Evolutionary conservation across 305 asterid species (phyloP).

Genomic region (Fraxinus sp.): DNA sequence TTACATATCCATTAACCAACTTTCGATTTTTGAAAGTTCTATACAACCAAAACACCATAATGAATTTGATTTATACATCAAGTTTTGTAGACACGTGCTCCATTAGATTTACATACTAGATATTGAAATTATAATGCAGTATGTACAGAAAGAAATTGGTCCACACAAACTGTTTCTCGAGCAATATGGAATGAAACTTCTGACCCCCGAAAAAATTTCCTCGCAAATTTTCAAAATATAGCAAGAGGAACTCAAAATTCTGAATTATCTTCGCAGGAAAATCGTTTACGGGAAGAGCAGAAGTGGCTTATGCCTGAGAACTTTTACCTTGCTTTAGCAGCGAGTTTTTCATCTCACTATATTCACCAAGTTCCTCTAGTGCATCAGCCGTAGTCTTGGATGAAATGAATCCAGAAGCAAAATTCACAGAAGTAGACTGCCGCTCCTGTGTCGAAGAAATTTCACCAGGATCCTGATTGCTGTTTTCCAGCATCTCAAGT

Average conservation of each 20-base stretch:
- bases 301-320: constrained; percentile 25
- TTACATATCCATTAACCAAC: constrained; percentile 8
- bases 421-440: constrained; percentile 26
- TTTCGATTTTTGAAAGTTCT: constrained; percentile 16
- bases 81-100: background rate
- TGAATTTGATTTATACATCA: background rate
- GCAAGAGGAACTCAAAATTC: constrained; percentile 10
- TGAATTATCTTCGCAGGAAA: background rate
- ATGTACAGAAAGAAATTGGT: constrained; percentile 25
- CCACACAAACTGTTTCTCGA: background rate
- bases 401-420: constrained; percentile 35
- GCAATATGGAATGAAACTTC: constrained; percentile 12
- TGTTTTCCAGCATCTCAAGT: constrained; percentile 22
- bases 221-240: constrained; percentile 11
- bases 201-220: constrained; percentile 12
- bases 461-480: constrained; percentile 24
- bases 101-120: constrained; percentile 24
- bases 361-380: constrained; percentile 59
- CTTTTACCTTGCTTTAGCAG: constrained; percentile 44
- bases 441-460: constrained; percentile 18
- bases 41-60: constrained; percentile 8
- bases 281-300: background rate
- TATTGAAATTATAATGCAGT: constrained; percentile 23
- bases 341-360: constrained; percentile 43
- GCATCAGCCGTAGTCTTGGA: constrained; percentile 66